Percentiles rank a stretch among this genome's conserved stretches.
phyloP scores from a whole-genome alignment of 2,329 filamentous ascomycete species.

The Stemphylium lycopersici region DNA sequence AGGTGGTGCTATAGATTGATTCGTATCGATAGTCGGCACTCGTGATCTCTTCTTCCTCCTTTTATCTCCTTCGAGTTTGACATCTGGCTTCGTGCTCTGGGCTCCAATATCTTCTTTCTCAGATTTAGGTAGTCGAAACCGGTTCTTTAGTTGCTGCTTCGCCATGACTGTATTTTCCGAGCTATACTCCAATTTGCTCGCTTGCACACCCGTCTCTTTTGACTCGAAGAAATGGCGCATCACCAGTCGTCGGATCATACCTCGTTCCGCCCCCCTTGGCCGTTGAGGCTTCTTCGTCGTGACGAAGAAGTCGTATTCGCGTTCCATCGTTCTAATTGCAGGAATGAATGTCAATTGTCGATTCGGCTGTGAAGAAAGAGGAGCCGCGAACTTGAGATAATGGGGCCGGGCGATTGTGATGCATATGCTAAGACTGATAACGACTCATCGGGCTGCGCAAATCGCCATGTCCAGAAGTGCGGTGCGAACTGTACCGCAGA shows the following conservation, averaged over 20 bases:
- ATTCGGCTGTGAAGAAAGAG: not conserved
- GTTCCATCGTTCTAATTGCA: constrained; percentile 7
- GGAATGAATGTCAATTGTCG: too few relatives aligned
- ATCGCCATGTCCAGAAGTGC: not conserved
- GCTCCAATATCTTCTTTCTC: not conserved
- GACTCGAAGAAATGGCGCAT: constrained; percentile 39
- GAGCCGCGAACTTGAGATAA: not conserved
- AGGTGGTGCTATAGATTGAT: not conserved
- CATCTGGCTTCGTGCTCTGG: not conserved
- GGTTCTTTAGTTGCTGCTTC: constrained; percentile 25
- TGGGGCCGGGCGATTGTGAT: not conserved
- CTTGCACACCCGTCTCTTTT: constrained; percentile 11
- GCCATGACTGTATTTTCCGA: constrained; percentile 31
- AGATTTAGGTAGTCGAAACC: constrained; percentile 25
- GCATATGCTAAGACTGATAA: not conserved
- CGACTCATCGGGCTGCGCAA: not conserved
- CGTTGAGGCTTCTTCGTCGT: constrained; percentile 32
- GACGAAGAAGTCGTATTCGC: constrained; percentile 37
- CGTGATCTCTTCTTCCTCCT: not conserved
- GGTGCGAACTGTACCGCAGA: not conserved
- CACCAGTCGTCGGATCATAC: constrained; percentile 32
- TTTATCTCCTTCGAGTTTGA: not conserved
- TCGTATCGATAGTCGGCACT: not conserved
- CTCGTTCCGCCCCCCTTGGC: constrained; percentile 25
- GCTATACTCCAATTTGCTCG: constrained; percentile 19